These are phyloP conservation scores for Aspergillus saccharolyticus DNA, from an alignment of 495 filamentous ascomycete genomes.

Conservation along the genomic window DNA sequence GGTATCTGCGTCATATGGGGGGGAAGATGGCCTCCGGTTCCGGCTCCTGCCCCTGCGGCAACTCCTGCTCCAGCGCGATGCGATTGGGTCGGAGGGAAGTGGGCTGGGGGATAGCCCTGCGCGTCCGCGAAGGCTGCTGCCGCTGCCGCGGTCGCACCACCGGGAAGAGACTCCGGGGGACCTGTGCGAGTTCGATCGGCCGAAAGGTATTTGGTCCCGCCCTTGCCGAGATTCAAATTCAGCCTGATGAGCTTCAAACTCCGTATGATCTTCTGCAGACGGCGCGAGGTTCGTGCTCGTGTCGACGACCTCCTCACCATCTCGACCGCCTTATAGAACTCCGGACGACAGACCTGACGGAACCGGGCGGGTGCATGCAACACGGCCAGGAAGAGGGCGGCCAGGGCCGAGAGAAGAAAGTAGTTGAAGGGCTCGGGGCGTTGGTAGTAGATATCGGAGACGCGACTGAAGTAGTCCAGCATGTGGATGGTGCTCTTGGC, in stretches of 20 bases:
- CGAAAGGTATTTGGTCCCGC: too few species aligned
- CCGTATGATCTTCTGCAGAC: slow-evolving; percentile 38
- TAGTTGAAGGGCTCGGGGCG: slow-evolving; percentile 81
- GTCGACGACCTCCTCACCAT: slow-evolving; percentile 61
- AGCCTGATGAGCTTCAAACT: slow-evolving; percentile 35
- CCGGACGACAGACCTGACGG: slow-evolving; percentile 59
- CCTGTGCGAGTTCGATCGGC: too few species aligned
- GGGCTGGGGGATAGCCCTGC: not conserved
- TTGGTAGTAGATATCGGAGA: slow-evolving; percentile 66
- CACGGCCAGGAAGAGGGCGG: slow-evolving; percentile 73
- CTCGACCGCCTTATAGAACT: slow-evolving; percentile 78
- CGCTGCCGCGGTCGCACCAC: too few species aligned
- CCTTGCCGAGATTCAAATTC: slow-evolving; percentile 20
- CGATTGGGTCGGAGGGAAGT: not conserved
- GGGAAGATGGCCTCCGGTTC: too few species aligned
- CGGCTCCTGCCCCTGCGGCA: too few species aligned
- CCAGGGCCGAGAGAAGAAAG: slow-evolving; percentile 72
- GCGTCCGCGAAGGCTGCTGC: too few species aligned
- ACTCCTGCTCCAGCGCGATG: too few species aligned
- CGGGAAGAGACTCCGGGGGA: too few species aligned
- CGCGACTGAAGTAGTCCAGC: slow-evolving; percentile 64
- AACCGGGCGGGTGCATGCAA: slow-evolving; percentile 72
- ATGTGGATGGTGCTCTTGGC: slow-evolving; percentile 74
- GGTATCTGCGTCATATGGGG: slow-evolving; percentile 13
- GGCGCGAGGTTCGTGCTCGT: slow-evolving; percentile 31